Percentiles rank a stretch among this genome's conserved stretches.
These are phyloP conservation scores for Solioccasus polychromus DNA, from an alignment of 768 basidiomycete species.

Conservation along the genomic window DNA sequence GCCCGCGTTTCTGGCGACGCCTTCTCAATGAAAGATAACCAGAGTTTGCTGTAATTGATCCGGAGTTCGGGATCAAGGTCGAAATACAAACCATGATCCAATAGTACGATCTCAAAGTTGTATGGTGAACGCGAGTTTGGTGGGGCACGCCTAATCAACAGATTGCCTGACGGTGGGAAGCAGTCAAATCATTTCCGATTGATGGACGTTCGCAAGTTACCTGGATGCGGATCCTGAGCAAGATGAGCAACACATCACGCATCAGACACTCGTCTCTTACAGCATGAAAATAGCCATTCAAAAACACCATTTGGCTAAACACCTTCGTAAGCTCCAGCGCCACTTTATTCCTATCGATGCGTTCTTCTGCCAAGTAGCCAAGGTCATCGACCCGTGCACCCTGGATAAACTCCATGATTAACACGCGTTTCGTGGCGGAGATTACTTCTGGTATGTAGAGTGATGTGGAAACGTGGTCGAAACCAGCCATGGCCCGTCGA, in stretches of 20 bases:
- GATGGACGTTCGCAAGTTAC: constrained; percentile 33
- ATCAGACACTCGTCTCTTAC: constrained; percentile 40
- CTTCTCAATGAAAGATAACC: constrained; percentile 82
- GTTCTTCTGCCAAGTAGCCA: constrained; percentile 71
- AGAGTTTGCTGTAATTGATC: constrained; percentile 82
- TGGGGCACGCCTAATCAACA: constrained; percentile 80
- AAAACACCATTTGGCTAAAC: constrained; percentile 93
- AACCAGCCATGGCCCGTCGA: constrained; percentile 64
- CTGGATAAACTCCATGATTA: constrained; percentile 94
- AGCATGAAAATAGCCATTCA: constrained; percentile 89
- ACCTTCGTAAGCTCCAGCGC: constrained; percentile 87
- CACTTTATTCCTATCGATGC: constrained; percentile 93
- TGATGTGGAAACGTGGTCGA: constrained; percentile 66
- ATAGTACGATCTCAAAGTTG: constrained; percentile 93
- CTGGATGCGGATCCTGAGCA: constrained; percentile 81
- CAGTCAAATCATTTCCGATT: constrained; percentile 1
- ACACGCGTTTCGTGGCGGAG: constrained; percentile 74
- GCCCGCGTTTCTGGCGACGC: constrained; percentile 61
- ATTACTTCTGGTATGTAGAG: constrained; percentile 87
- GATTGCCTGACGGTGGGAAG: constrained; percentile 56
- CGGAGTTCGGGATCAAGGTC: constrained; percentile 80
- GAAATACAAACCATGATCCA: constrained; percentile 95
- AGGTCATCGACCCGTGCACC: constrained; percentile 89
- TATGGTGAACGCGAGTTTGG: constrained; percentile 68
- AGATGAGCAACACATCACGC: constrained; percentile 12